phyloP scores from a whole-genome alignment of 179 eudicot genomes.

The Silene vulgaris region DNA sequence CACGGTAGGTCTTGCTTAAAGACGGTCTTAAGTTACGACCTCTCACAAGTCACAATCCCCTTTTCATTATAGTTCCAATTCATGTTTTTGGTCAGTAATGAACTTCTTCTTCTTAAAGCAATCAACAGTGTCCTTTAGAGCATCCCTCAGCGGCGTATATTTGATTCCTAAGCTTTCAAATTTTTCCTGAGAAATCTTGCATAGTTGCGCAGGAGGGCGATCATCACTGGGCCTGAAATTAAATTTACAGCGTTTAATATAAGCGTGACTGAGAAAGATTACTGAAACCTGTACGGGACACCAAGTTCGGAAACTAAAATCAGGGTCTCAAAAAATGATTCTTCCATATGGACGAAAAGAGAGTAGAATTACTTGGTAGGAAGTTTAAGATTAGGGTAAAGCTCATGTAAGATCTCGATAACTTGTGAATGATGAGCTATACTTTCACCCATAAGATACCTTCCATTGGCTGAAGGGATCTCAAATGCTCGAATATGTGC shows the following conservation, averaged over 20 bases:
- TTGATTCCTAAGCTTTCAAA: constrained; percentile 41
- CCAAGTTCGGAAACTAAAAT: too few species aligned
- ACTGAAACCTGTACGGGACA: too few species aligned
- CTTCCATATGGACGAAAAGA: too few species aligned
- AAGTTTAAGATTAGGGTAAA: constrained; percentile 35
- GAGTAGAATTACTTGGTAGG: constrained; percentile 32
- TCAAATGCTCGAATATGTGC: constrained; percentile 45
- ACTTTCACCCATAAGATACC: constrained; percentile 34
- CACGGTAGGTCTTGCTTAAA: too few species aligned
- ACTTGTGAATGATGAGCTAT: constrained; percentile 28
- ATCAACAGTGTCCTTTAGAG: constrained; percentile 44
- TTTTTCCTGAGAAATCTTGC: constrained; percentile 41
- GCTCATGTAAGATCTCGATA: constrained; percentile 28
- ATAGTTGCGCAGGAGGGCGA: constrained; percentile 30
- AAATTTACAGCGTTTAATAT: not conserved
- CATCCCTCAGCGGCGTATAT: constrained; percentile 35
- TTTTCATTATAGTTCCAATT: not conserved
- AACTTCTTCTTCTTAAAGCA: constrained; percentile 45
- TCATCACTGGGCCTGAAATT: constrained; percentile 41
- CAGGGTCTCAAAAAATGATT: too few species aligned
- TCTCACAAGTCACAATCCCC: too few species aligned
- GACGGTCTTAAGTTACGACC: too few species aligned
- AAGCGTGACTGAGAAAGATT: too few species aligned
- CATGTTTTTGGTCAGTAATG: not conserved
- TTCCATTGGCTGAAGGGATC: constrained; percentile 37